Evolutionary conservation across 2,329 filamentous ascomycete genomes (phyloP), one percentile per base, ranked within the genome.

Genomic region (Aspergillus felis): DNA sequence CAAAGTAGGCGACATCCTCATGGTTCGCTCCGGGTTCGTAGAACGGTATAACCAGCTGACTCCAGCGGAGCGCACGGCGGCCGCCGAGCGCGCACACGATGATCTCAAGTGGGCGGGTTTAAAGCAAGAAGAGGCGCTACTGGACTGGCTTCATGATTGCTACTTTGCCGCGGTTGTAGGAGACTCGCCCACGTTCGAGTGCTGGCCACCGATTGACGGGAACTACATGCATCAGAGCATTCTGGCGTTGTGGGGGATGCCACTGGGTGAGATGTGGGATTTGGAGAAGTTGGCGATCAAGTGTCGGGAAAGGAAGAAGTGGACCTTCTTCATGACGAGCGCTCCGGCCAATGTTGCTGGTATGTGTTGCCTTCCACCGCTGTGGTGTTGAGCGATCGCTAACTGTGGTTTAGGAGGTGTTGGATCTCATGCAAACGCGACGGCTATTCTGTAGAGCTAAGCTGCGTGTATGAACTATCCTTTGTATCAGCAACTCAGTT

Each of bases 121-220:
- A 3, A 77, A 76, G 50, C 81, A 83, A 61, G 81, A 83, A 51
- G 73, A 83, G 50, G 80, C 81, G 48, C 80, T 86, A 3, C 75
- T 84, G 7, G 81, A 83, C 54, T 91, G 87, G 87, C 61, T 90
- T 57, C 87, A 89, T 76, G 85, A 90, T 66, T 83, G 81, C 62
- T 85, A 87, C 53, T 90, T 91, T 63, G 79, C 87, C 0, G 84
- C 83, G 0, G 86, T 88, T 1, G 85, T 82, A 0, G 84, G 85
- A 0, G 88, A 91, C 67, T 76, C 80, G 12, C 83, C 82, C 22
- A 78, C 82, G 0, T 89, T 90, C 60, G 88, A 91, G 74, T 79
- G 82, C 0, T 83, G 84, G 71, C 85, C 86, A 1, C 82, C 83
- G 5, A 56, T 64, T 8, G 61, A 70, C 28, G 47, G 60, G 25